Base-by-base conservation (phyloP, 2,329 filamentous ascomycete species). In the Elsinoe necatrix region DNA sequence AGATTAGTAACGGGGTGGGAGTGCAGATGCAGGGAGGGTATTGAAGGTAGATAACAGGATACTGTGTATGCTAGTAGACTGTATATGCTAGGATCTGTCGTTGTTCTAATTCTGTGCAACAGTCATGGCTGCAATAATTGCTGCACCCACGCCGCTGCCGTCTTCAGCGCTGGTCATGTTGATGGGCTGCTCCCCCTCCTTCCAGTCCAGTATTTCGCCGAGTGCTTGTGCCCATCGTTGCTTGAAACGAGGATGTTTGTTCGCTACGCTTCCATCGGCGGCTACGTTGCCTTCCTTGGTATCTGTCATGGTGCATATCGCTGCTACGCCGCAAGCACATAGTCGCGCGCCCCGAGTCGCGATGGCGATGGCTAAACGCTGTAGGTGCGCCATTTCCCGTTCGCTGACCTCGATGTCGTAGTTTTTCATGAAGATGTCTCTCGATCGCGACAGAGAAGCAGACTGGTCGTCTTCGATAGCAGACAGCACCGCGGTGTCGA, bases 401-500 rank as follows among this genome's bases (percentile, higher is more conserved):
- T 66, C 63, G 2, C 54, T 57, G 0, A 62, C 59, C 1, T 56
- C 6, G 8, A 72, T 54, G 8, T 55, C 42, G 4, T 71, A 64
- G 2, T 54, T 59, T 2, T 63, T 50, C 2, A 60, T 57, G 54
- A 69, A 67, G 1, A 64, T 55, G 1, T 58, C 21, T 23, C 63
- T 60, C 2, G 67, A 66, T 2, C 59, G 43, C 1, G 59, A 18
- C 45, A 68, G 62, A 2, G 31, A 23, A 4, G 57, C 55, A 3
- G 63, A 66, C 11, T 61, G 59, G 56, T 72, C 69, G 54, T 95
- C 89, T 72, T 96, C 92, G 65, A 97, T 88, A 51, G 83, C 80
- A 11, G 90, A 90, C 55, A 95, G 78, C 80, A 96, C 95, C 16
- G 89, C 95, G 2, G 92, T 84, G 71, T 97, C 92, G 20, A 97